These are phyloP conservation scores for Camelina sativa DNA, from an alignment of 345 rosid species.

Conservation along the genomic window DNA sequence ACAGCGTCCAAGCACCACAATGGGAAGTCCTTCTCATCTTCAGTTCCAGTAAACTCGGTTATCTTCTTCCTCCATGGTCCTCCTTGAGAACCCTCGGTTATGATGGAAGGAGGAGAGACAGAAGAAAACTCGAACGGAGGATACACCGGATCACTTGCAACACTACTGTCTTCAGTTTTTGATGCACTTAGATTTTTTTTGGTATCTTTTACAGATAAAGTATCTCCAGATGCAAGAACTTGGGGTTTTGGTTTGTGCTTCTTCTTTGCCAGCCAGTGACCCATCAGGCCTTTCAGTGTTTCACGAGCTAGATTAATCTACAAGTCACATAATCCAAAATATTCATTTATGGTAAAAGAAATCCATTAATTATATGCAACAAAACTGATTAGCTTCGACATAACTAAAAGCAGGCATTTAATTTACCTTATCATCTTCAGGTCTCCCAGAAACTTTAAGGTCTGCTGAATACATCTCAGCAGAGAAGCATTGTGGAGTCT, in stretches of 20 bases:
- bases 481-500: constrained; percentile 97
- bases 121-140: constrained; percentile 92
- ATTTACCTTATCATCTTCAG: constrained; percentile 97
- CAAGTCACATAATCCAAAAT: constrained; percentile 34
- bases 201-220: constrained; percentile 66
- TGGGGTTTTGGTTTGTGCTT: constrained; percentile 74
- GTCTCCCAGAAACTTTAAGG: constrained; percentile 84
- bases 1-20: constrained; percentile 95
- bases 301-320: constrained; percentile 98
- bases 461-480: constrained; percentile 99
- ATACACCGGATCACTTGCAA: constrained; percentile 84
- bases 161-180: constrained; percentile 67
- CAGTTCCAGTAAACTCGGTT: constrained; percentile 84
- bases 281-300: constrained; percentile 91
- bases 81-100: constrained; percentile 97
- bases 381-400: constrained; percentile 6
- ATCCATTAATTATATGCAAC: constrained; percentile 10
- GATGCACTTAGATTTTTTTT: constrained; percentile 59
- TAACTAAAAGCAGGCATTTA: constrained; percentile 17
- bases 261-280: constrained; percentile 89
- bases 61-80: constrained; percentile 98
- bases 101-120: constrained; percentile 83
- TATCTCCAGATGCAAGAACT: constrained; percentile 74
- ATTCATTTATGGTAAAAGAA: constrained; percentile 18
- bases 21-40: constrained; percentile 96